A percentile compares a stretch with the other conserved stretches of the same genome.
These are phyloP conservation scores for Tylopilus subfusipes DNA, from an alignment of 768 basidiomycete species.

Conservation along the genomic window DNA sequence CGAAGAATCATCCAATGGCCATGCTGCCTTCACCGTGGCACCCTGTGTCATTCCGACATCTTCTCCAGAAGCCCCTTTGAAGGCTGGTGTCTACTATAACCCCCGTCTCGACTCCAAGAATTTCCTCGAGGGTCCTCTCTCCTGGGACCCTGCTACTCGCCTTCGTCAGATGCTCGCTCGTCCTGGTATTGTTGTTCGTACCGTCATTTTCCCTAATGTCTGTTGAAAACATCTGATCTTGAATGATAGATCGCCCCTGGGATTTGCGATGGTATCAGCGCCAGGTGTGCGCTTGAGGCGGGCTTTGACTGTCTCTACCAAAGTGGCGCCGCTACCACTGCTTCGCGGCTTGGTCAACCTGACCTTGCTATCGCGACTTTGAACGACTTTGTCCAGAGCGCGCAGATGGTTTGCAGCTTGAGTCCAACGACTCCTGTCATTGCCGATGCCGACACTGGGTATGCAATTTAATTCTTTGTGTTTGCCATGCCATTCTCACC, in stretches of 20 bases:
- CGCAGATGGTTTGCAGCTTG: slow-evolving; percentile 66
- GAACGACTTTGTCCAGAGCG: slow-evolving; percentile 72
- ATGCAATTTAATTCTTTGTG: slow-evolving; percentile 3
- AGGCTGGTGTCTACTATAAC: slow-evolving; percentile 51
- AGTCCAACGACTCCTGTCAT: slow-evolving; percentile 67
- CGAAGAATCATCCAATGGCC: not conserved
- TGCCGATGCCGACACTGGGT: slow-evolving; percentile 80
- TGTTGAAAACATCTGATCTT: not conserved
- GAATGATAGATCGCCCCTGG: slow-evolving; percentile 62
- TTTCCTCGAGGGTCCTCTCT: slow-evolving; percentile 66
- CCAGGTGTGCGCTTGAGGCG: slow-evolving; percentile 74
- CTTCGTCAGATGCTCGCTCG: slow-evolving; percentile 67
- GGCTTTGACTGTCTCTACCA: slow-evolving; percentile 78
- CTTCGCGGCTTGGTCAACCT: slow-evolving; percentile 74
- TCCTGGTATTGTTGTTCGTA: slow-evolving; percentile 70
- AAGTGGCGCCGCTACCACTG: slow-evolving; percentile 78
- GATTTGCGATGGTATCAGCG: slow-evolving; percentile 77
- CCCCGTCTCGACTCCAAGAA: slow-evolving; percentile 66
- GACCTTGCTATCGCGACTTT: slow-evolving; percentile 75
- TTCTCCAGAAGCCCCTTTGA: slow-evolving; percentile 13
- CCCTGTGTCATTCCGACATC: slow-evolving; percentile 4
- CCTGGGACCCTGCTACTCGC: slow-evolving; percentile 64
- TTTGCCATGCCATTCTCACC: slow-evolving; percentile 6
- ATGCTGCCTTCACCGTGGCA: not conserved
- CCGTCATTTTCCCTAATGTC: not conserved